Percentiles rank a stretch among this genome's conserved stretches.
These are phyloP conservation scores for Xanthoconium stramineum DNA, from an alignment of 768 basidiomycete species.

Conservation along the genomic window DNA sequence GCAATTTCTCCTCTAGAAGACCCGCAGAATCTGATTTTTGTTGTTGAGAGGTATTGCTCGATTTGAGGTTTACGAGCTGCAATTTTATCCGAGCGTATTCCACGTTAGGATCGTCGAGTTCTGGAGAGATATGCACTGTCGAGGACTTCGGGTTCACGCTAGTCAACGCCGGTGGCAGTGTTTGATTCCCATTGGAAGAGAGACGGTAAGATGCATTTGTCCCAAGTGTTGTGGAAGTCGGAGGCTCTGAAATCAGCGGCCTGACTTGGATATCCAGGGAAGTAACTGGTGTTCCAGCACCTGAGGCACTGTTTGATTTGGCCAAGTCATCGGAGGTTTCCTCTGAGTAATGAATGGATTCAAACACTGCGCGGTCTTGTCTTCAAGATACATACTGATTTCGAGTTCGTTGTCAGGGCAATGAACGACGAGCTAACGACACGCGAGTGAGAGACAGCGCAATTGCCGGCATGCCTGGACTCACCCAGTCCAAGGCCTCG, in stretches of 20 bases:
- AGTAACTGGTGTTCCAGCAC: not conserved
- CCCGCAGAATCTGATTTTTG: slow-evolving; percentile 29
- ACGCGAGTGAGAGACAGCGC: slow-evolving; percentile 6
- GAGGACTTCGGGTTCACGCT: slow-evolving; percentile 12
- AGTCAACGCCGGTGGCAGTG: not conserved
- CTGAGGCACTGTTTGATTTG: slow-evolving; percentile 2
- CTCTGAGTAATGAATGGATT: slow-evolving; percentile 6
- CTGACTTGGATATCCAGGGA: not conserved
- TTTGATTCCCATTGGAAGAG: slow-evolving; percentile 9
- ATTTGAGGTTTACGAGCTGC: slow-evolving; percentile 47
- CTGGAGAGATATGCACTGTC: slow-evolving; percentile 33
- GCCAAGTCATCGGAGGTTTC: slow-evolving; percentile 13
- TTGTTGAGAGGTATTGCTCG: slow-evolving; percentile 27
- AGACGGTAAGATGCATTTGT: slow-evolving; percentile 40
- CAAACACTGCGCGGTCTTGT: not conserved
- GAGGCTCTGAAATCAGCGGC: not conserved
- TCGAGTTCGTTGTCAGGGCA: slow-evolving; percentile 59
- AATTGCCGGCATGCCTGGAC: slow-evolving; percentile 17
- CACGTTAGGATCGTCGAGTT: slow-evolving; percentile 53
- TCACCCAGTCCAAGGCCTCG: slow-evolving; percentile 88
- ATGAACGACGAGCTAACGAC: slow-evolving; percentile 57
- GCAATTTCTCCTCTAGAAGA: slow-evolving; percentile 45
- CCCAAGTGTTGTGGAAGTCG: slow-evolving; percentile 31
- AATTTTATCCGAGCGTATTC: slow-evolving; percentile 65
- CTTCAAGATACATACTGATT: slow-evolving; percentile 24